Base-by-base conservation (phyloP, 2,329 filamentous ascomycete species). In the Daldinia sp. region DNA sequence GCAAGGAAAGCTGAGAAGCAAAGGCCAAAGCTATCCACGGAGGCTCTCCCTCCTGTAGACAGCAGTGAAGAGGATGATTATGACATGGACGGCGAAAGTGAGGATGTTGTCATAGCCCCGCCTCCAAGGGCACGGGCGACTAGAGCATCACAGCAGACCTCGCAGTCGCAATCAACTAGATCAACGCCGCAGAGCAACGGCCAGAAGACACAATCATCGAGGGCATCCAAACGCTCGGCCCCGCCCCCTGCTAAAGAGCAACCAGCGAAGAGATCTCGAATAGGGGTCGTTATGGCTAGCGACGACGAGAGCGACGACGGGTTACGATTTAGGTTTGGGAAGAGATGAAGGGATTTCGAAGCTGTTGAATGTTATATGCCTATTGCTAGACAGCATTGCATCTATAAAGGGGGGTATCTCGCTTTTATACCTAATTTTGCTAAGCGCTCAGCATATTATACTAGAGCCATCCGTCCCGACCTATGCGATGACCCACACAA, bases 261-360 rank as follows among this genome's bases (percentile, higher is more conserved):
- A 60, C 73, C 76, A 5, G 68, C 75, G 3, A 80, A 79, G 72
- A 74, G 72, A 52, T 64, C 75, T 11, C 73, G 73, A 48, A 67
- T 70, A 17, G 70, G 69, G 9, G 59, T 70, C 1, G 53, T 73
- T 1, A 56, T 61, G 1, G 65, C 47, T 13, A 75, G 73, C 50
- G 76, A 77, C 29, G 76, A 75, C 43, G 82, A 86, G 30, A 85
- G 83, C 63, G 85, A 87, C 43, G 85, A 87, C 60, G 84, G 82
- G 68, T 77, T 85, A 51, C 81, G 82, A 67, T 87, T 87, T 70
- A 79, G 80, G 55, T 87, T 87, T 71, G 81, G 83, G 27, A 82
- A 80, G 72, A 78, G 84, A 70, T 78, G 78, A 70, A 32, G 34
- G 37, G 29, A 25, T 50, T 17, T 8, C 48, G 27, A 48, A 25